Base-by-base conservation (phyloP, 2,329 filamentous ascomycete species). In the Xylaria hypoxylon region DNA sequence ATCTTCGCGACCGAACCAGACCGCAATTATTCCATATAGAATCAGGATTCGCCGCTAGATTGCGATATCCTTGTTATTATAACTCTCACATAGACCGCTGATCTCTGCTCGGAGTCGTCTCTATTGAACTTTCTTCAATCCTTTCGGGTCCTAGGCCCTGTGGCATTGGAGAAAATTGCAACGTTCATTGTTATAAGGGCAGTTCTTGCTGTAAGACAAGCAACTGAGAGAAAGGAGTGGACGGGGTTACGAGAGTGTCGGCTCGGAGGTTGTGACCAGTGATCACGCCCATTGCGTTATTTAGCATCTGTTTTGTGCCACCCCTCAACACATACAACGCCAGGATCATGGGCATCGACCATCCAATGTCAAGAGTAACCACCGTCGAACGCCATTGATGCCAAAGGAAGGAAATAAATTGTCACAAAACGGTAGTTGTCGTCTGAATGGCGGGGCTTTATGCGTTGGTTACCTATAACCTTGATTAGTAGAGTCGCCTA, bases 301-400 rank as follows among this genome's bases (percentile, higher is more conserved):
- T 62, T 59, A 71, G 60, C 63, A 57, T 64, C 71, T 71, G 68
- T 59, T 70, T 67, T 71, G 61, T 71, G 72, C 66, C 70, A 73
- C 74, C 70, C 71, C 71, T 71, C 70, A 73, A 74, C 72, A 75
- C 72, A 73, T 67, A 73, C 70, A 78, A 78, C 76, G 75, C 76
- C 76, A 69, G 72, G 73, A 75, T 75, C 72, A 71, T 76, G 71
- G 70, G 67, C 70, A 74, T 72, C 71, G 73, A 75, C 73, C 72
- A 71, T 74, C 73, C 71, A 71, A 76, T 75, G 73, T 75, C 65
- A 74, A 74, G 68, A 73, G 62, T 69, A 70, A 73, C 72, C 75
- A 72, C 76, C 76, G 69, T 73, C 69, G 70, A 76, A 77, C 74
- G 76, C 76, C 76, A 71, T 76, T 74, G 72, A 78, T 78, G 76